Evolutionary conservation across 2,329 filamentous ascomycete genomes (phyloP).

Genomic region (Pezizomycotina sp.): DNA sequence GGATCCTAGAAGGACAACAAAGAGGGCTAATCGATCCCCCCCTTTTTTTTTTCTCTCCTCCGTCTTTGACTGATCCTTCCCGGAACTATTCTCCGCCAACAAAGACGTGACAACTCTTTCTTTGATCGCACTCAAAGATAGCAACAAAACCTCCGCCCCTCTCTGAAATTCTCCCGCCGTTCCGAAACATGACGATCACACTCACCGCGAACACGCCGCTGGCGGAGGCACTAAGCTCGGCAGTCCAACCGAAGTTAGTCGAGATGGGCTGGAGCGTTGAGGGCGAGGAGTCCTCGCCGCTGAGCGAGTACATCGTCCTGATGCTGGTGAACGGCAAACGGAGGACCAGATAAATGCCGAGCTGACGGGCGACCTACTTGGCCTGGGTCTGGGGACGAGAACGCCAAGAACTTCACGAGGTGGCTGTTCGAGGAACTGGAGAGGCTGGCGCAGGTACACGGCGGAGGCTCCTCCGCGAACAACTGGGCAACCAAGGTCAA

Average conservation of each 20-base stretch:
- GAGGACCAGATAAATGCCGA: slow-evolving; percentile 78
- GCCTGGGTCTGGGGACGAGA: slow-evolving; percentile 62
- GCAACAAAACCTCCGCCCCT: no score
- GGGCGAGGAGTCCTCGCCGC: slow-evolving; percentile 61
- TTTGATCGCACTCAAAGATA: no score
- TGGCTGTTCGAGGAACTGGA: slow-evolving; percentile 91
- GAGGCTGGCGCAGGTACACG: slow-evolving; percentile 44
- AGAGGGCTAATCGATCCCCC: no score
- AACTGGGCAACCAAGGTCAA: slow-evolving; percentile 28
- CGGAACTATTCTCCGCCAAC: no score
- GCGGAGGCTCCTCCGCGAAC: slow-evolving; percentile 29
- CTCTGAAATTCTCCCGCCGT: no score
- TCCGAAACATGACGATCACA: slow-evolving; percentile 78
- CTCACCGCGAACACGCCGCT: slow-evolving; percentile 63
- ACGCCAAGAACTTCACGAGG: slow-evolving; percentile 63
- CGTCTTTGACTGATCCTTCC: no score
- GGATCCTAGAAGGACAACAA: no score
- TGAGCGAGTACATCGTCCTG: slow-evolving; percentile 90
- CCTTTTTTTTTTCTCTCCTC: no score
- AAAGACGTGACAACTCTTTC: no score
- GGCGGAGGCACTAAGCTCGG: slow-evolving; percentile 63
- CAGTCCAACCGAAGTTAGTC: slow-evolving; percentile 76
- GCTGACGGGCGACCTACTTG: slow-evolving; percentile 71
- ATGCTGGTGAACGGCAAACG: slow-evolving; percentile 95
- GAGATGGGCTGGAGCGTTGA: slow-evolving; percentile 85